phyloP scores from a whole-genome alignment of 2,329 filamentous ascomycete species.

The Mycosphaerella sp. region DNA sequence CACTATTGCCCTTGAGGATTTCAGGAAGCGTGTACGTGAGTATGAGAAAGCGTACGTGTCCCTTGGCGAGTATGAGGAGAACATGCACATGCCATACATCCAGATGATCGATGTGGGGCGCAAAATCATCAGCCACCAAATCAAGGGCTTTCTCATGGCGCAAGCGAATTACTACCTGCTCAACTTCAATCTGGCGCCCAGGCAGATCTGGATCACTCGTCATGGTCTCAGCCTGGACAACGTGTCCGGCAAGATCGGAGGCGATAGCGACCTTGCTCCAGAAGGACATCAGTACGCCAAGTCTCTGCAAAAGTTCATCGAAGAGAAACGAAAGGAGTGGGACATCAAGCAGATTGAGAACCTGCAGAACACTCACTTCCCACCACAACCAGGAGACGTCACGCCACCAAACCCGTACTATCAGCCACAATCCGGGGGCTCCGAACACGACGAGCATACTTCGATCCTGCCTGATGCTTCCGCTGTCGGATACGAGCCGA shows the following conservation, averaged over 20 bases:
- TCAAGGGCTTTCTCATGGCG: slow-evolving; percentile 84
- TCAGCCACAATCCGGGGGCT: slow-evolving; percentile 40
- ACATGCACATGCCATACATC: slow-evolving; percentile 87
- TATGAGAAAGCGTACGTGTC: slow-evolving; percentile 94
- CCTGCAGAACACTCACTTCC: slow-evolving; percentile 70
- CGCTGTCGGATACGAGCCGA: slow-evolving; percentile 48
- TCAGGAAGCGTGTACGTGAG: slow-evolving; percentile 83
- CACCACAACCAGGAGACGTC: slow-evolving; percentile 83
- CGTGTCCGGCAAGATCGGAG: slow-evolving; percentile 78
- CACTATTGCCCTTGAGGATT: slow-evolving; percentile 74
- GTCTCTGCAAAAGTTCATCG: slow-evolving; percentile 78
- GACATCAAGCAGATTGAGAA: slow-evolving; percentile 74
- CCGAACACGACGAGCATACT: slow-evolving; percentile 13
- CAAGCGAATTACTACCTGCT: slow-evolving; percentile 92
- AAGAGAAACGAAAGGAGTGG: slow-evolving; percentile 73
- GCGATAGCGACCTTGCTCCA: slow-evolving; percentile 76
- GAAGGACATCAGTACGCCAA: slow-evolving; percentile 73
- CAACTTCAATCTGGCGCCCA: slow-evolving; percentile 91
- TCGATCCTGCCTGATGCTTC: slow-evolving; percentile 17
- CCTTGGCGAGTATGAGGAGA: slow-evolving; percentile 70
- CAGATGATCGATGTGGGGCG: slow-evolving; percentile 97
- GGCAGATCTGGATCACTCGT: slow-evolving; percentile 96
- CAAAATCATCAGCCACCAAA: slow-evolving; percentile 84
- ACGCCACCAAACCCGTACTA: slow-evolving; percentile 93
- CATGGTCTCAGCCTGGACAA: slow-evolving; percentile 92